Base-by-base conservation (phyloP, 192 early-diverging fungal species). In the Entophlyctis luteolus region DNA sequence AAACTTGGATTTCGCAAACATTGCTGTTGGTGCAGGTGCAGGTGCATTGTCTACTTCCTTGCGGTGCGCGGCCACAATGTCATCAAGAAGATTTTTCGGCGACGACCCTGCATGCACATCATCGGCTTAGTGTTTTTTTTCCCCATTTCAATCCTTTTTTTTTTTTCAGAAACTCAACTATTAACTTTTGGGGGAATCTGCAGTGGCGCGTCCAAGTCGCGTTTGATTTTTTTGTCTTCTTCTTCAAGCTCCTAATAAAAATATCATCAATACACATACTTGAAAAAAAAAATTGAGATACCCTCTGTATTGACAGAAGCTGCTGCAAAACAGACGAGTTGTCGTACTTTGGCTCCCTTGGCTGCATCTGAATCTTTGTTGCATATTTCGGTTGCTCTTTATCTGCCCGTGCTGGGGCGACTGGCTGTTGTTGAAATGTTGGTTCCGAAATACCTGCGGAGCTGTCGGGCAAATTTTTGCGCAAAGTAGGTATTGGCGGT, bases 271-370 rank as follows among this genome's bases (percentile, higher is more conserved):
- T 16, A 4, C 28, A 59, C 12, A 23, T 42, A 29, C 6, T 39
- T 18, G 12, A 1, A 23, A 2, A 32, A 62, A 29, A 56, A 2
- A 28, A 57, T 16, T 22, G n/a, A 48, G 28, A 22, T 18, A 62
- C 60, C 1, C 55, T 18, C 31, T 65, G 63, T 54, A 65, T 65
- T 22, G 22, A 54, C 12, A 65, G 37, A n/a, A 65, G 33, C 25
- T 65, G 63, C 63, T 65, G 23, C 38, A 65, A 65, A 8, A 65
- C 63, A 38, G 63, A 46, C 33, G 63, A 59, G 12, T 33, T 53
- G 20, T 65, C 63, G 2, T 39, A 46, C 31, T 55, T 65, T 8
- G 54, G 4, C 34, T 65, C 38, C 48, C 27, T 27, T 25, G 14
- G 16, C 50, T 56, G 49, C 22, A 25, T 55, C 54, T 35, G 18